A percentile compares a stretch with the other conserved stretches of the same genome.
These are phyloP conservation scores for Powellomyces hirtus DNA, from an alignment of 192 early-diverging fungal species.

Conservation along the genomic window DNA sequence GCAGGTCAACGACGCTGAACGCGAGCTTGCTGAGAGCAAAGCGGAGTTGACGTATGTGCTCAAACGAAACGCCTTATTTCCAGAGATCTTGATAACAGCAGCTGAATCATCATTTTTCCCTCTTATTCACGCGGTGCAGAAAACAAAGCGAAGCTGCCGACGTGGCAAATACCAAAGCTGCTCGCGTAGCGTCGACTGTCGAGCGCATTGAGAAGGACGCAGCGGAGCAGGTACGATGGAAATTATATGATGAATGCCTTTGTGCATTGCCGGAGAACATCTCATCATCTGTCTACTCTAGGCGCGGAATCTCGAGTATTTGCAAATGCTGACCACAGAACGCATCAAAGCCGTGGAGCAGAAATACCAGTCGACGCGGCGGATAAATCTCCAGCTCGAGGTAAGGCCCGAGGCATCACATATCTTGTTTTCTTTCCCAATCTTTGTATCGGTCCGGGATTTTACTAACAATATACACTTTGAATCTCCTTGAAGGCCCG, in stretches of 20 bases:
- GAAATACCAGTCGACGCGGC: conserved; percentile 12
- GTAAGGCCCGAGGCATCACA: too few species aligned
- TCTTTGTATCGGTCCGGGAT: too few species aligned
- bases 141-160: not conserved
- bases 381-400: conserved; percentile 23
- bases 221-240: not conserved
- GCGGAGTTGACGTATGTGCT: not conserved
- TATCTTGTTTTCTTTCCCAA: too few species aligned
- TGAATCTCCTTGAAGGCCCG: too few species aligned
- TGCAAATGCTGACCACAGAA: not conserved
- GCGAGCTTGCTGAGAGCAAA: not conserved
- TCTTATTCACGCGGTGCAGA: not conserved
- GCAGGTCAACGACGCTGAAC: conserved; percentile 7
- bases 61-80: not conserved
- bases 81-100: not conserved
- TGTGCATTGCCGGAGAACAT: not conserved
- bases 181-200: not conserved
- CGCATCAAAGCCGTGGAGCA: conserved; percentile 21
- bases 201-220: conserved; percentile 14
- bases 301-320: not conserved
- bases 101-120: not conserved
- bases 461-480: too few species aligned
- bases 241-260: not conserved
- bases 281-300: too few species aligned
- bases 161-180: not conserved